A percentile compares a stretch with the other conserved stretches of the same genome.
phyloP scores from a whole-genome alignment of 106 monocot species.

The Acanthochlamys bracteata region DNA sequence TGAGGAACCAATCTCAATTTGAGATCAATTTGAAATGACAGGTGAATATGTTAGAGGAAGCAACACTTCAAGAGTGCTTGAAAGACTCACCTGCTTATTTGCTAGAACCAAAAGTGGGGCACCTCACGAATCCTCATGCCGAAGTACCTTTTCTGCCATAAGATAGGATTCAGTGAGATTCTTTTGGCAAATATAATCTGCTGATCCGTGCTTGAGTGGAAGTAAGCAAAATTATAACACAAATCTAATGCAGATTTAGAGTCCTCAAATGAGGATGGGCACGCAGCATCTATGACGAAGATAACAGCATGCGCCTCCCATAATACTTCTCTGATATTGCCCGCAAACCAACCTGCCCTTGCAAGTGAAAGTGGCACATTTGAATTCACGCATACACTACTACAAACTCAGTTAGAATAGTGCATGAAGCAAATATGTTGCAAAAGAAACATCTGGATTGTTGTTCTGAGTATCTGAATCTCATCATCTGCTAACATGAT shows the following conservation, averaged over 20 bases:
- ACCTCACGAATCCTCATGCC: constrained; percentile 77
- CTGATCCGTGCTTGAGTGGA: not conserved
- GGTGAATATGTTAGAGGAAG: no score
- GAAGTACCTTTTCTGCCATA: constrained; percentile 71
- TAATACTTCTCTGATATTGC: constrained; percentile 99
- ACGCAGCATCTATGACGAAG: constrained; percentile 84
- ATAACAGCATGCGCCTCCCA: constrained; percentile 95
- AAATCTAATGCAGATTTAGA: constrained; percentile 89
- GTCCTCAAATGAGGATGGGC: constrained; percentile 79
- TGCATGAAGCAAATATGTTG: no score
- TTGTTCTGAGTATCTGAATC: no score
- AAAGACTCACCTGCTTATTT: constrained; percentile 71
- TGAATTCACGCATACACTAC: no score
- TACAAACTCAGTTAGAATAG: no score
- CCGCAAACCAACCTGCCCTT: constrained; percentile 68
- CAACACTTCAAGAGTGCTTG: no score
- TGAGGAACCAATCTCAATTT: no score
- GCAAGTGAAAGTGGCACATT: no score
- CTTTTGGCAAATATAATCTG: no score
- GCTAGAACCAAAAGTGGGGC: constrained; percentile 84
- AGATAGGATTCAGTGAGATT: not conserved
- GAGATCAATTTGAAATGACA: no score
- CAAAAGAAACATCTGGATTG: no score
- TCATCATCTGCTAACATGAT: no score
- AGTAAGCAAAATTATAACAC: constrained; percentile 9